phyloP scores from a whole-genome alignment of 2,329 filamentous ascomycete species.

The Aspergillus eucalypticola region DNA sequence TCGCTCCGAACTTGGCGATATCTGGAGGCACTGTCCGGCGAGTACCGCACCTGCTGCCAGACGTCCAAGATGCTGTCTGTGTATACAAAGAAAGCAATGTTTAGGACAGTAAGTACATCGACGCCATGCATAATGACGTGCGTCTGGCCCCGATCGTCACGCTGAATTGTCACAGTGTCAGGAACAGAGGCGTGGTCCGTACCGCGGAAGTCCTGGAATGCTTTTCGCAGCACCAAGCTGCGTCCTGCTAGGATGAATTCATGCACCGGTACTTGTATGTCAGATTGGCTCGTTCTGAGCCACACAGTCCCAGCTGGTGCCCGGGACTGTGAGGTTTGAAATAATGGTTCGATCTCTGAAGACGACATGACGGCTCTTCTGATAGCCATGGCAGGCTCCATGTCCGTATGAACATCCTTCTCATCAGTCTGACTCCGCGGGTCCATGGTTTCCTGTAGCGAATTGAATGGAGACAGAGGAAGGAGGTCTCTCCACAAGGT shows the following conservation, averaged over 20 bases:
- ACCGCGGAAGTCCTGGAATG: slow-evolving; percentile 59
- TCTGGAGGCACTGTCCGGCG: slow-evolving; percentile 65
- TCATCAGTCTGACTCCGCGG: slow-evolving; percentile 41
- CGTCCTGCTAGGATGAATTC: slow-evolving; percentile 76
- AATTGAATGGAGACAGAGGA: slow-evolving; percentile 67
- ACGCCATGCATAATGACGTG: slow-evolving; percentile 68
- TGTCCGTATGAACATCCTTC: slow-evolving; percentile 33
- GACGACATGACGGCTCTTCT: slow-evolving; percentile 46
- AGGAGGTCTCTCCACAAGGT: slow-evolving; percentile 73
- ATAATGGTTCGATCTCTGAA: slow-evolving; percentile 47
- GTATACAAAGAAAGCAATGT: slow-evolving; percentile 78
- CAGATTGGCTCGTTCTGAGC: slow-evolving; percentile 61
- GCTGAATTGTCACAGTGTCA: slow-evolving; percentile 62
- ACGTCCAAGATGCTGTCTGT: slow-evolving; percentile 77
- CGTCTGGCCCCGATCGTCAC: slow-evolving; percentile 52
- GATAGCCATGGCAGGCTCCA: slow-evolving; percentile 31
- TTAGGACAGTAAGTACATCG: slow-evolving; percentile 77
- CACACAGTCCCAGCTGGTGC: slow-evolving; percentile 38
- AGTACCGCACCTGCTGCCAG: slow-evolving; percentile 75
- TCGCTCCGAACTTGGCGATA: slow-evolving; percentile 81
- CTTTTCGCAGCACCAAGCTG: slow-evolving; percentile 67
- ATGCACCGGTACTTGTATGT: slow-evolving; percentile 76
- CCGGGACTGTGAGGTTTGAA: slow-evolving; percentile 30
- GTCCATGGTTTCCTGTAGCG: slow-evolving; percentile 54
- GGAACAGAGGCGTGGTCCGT: slow-evolving; percentile 57